Evolutionary conservation across 768 basidiomycete genomes (phyloP).

Genomic region (Suillus fuscotomentosus): DNA sequence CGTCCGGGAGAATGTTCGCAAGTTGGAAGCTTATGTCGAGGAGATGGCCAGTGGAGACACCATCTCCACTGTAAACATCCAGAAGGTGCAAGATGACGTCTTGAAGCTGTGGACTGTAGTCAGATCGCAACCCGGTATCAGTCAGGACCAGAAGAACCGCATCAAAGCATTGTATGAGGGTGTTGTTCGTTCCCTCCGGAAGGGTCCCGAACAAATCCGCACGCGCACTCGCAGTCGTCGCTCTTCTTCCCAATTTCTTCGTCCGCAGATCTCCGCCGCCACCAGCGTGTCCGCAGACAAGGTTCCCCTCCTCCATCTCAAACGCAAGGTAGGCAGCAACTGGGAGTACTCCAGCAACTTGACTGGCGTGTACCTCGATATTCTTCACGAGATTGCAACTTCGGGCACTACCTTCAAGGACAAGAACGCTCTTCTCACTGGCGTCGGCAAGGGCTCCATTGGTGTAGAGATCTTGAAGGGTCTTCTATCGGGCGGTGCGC

Average conservation of each 20-base stretch:
- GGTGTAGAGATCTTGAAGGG: conserved; percentile 98
- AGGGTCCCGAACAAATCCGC: conserved; percentile 61
- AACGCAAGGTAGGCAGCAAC: conserved; percentile 90
- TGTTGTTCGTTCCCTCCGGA: conserved; percentile 89
- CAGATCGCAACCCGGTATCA: conserved; percentile 95
- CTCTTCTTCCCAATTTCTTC: conserved; percentile 95
- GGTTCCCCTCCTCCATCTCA: conserved; percentile 91
- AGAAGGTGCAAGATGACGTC: conserved; percentile 97
- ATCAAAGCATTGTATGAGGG: conserved; percentile 96
- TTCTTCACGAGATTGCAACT: conserved; percentile 97
- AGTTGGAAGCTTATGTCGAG: conserved; percentile 95
- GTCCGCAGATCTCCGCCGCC: conserved; percentile 77
- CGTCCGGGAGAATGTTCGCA: conserved; percentile 93
- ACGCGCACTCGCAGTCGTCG: conserved; percentile 72
- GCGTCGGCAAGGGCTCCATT: conserved; percentile 97
- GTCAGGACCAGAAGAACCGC: conserved; percentile 92
- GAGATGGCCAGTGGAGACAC: conserved; percentile 98
- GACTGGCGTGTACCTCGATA: conserved; percentile 93
- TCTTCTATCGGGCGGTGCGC: conserved; percentile 92
- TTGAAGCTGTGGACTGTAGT: conserved; percentile 97
- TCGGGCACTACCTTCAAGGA: conserved; percentile 98
- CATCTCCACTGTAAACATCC: conserved; percentile 84
- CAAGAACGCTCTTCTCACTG: conserved; percentile 97
- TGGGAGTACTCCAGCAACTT: conserved; percentile 99
- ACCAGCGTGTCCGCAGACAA: conserved; percentile 81